Evolutionary conservation across 2,329 filamentous ascomycete species (phyloP).

Genomic region (Fusarium penzigii): DNA sequence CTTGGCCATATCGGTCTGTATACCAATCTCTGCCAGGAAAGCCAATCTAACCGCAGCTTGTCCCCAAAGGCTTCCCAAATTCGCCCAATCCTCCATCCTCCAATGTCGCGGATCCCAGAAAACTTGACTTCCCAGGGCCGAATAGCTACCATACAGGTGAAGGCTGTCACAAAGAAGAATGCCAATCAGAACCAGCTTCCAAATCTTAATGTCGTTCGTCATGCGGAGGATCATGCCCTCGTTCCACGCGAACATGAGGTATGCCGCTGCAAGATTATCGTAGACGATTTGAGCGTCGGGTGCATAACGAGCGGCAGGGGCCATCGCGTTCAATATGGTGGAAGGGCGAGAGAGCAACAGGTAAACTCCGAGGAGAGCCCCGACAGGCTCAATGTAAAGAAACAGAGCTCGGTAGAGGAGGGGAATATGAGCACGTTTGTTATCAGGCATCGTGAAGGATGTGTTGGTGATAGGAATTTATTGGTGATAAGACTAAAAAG

Average conservation of each 20-base stretch:
- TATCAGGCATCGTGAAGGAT: conserved; percentile 3
- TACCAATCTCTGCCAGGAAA: conserved; percentile 15
- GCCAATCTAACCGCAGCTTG: conserved; percentile 15
- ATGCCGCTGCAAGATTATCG: conserved; percentile 17
- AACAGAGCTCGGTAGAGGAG: conserved; percentile 14
- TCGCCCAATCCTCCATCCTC: conserved; percentile 22
- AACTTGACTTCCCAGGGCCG: conserved; percentile 3
- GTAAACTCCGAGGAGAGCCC: conserved; percentile 1
- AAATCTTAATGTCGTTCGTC: conserved; percentile 12
- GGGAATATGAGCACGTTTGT: conserved; percentile 2
- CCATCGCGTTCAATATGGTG: conserved; percentile 15
- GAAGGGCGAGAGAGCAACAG: conserved; percentile 9
- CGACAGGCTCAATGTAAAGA: conserved; percentile 17
- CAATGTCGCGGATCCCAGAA: conserved; percentile 12
- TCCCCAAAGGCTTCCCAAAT: conserved; percentile 18
- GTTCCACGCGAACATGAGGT: conserved; percentile 20
- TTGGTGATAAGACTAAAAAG: no score
- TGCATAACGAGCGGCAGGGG: conserved; percentile 5
- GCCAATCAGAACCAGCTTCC: conserved; percentile 7
- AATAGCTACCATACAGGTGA: conserved; percentile 17
- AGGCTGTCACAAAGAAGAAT: conserved; percentile 18
- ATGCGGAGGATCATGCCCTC: conserved; percentile 13
- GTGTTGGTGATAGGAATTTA: no score
- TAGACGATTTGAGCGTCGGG: conserved; percentile 20
- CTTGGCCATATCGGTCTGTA: no score